These are phyloP conservation scores for Trichocladium antarcticum DNA, from an alignment of 495 filamentous ascomycete species.

Conservation along the genomic window DNA sequence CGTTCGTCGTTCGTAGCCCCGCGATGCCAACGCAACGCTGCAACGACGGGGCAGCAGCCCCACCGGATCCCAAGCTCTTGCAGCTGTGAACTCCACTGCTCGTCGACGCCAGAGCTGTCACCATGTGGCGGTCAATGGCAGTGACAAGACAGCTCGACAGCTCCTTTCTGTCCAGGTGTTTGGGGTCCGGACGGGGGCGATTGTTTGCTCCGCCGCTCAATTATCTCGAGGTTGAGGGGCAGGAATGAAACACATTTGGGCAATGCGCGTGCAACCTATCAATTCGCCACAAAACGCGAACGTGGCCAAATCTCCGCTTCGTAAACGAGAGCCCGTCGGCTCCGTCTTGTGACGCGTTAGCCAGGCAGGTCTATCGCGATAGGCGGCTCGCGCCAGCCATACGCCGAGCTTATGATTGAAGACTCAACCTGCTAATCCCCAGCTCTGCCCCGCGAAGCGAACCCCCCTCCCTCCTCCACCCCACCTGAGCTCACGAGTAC, in stretches of 20 bases:
- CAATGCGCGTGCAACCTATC: neutral
- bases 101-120: constrained; percentile 2
- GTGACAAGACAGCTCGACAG: neutral
- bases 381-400: neutral
- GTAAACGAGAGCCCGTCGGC: neutral
- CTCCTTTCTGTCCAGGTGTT: neutral
- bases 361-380: neutral
- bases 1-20: constrained; percentile 8
- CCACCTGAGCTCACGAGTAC: constrained; percentile 5
- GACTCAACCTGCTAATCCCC: constrained; percentile 3
- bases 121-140: constrained; percentile 17
- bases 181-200: neutral
- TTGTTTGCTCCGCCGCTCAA: constrained; percentile 3
- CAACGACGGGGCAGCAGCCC: constrained; percentile 3
- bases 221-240: constrained; percentile 1
- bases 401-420: constrained; percentile 3
- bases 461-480: constrained; percentile 14
- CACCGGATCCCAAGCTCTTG: constrained; percentile 9
- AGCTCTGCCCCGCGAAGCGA: constrained; percentile 19
- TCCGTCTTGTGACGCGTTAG: constrained; percentile 9
- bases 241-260: neutral
- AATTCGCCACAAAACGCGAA: neutral
- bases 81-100: constrained; percentile 14
- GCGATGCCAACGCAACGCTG: constrained; percentile 24
- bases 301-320: constrained; percentile 8